Evolutionary conservation across 2,329 filamentous ascomycete species (phyloP).

Genomic region (Teratosphaeria zuluensis): DNA sequence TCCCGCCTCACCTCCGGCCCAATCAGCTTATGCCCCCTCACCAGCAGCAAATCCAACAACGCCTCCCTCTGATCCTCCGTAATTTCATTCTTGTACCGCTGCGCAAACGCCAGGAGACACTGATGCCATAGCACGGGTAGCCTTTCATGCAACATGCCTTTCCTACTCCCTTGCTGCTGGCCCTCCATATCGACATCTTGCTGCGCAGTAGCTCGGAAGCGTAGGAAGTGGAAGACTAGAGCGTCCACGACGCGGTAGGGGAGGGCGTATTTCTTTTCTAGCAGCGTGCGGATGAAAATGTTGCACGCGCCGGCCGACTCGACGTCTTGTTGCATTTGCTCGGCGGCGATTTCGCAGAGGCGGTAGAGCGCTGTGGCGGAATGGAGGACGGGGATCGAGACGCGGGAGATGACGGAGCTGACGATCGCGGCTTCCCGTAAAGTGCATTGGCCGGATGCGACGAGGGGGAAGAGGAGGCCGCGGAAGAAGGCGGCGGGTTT

Average conservation of each 20-base stretch:
- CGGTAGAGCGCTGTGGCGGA: constrained; percentile 85
- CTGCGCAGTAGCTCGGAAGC: constrained; percentile 66
- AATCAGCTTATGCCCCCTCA: constrained; percentile 77
- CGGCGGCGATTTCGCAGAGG: constrained; percentile 86
- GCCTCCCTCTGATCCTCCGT: constrained; percentile 92
- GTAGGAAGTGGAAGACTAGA: constrained; percentile 90
- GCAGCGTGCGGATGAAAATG: constrained; percentile 82
- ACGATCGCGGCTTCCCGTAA: constrained; percentile 87
- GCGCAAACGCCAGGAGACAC: constrained; percentile 80
- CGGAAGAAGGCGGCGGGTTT: constrained; percentile 97
- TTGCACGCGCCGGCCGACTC: constrained; percentile 89
- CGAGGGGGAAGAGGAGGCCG: constrained; percentile 83
- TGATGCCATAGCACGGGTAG: constrained; percentile 96
- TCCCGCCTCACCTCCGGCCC: constrained; percentile 86
- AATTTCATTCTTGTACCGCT: constrained; percentile 91
- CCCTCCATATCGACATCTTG: constrained; percentile 46
- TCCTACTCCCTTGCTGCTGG: constrained; percentile 20
- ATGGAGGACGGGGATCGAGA: constrained; percentile 83
- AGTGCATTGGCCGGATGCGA: constrained; percentile 78
- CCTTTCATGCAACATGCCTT: constrained; percentile 39
- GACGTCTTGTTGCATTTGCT: constrained; percentile 71
- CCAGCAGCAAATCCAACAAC: constrained; percentile 74
- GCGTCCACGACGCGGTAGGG: constrained; percentile 92
- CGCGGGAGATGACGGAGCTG: constrained; percentile 70
- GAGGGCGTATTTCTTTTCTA: constrained; percentile 95